Evolutionary conservation across 768 basidiomycete species (phyloP).

Genomic region (Royoungia palumana): DNA sequence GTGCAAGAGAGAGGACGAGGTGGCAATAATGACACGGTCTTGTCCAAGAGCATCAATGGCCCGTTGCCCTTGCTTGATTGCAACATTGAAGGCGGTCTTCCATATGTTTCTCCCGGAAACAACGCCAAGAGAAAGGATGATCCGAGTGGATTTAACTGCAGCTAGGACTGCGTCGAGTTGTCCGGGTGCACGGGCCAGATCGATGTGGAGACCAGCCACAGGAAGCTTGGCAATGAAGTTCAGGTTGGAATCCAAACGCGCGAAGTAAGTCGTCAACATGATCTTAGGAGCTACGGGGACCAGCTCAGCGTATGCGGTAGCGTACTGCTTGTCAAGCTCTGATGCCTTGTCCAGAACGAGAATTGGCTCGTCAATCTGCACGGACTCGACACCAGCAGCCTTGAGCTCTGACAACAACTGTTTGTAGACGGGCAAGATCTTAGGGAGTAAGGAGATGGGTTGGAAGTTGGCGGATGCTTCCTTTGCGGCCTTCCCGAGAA

Average conservation of each 20-base stretch:
- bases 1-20: conserved; percentile 97
- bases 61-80: conserved; percentile 79
- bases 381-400: conserved; percentile 88
- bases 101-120: conserved; percentile 99
- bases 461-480: conserved; percentile 81
- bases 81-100: conserved; percentile 90
- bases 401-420: conserved; percentile 89
- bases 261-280: conserved; percentile 93
- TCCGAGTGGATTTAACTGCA: conserved; percentile 78
- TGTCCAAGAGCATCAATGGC: conserved; percentile 79
- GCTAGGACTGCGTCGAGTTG: conserved; percentile 82
- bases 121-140: conserved; percentile 87
- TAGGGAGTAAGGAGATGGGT: conserved; percentile 85
- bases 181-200: conserved; percentile 87
- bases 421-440: conserved; percentile 88
- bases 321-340: conserved; percentile 74
- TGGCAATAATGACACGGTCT: conserved; percentile 88
- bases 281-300: conserved; percentile 84
- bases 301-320: conserved; percentile 77
- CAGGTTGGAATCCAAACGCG: conserved; percentile 91
- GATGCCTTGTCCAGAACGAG: conserved; percentile 88
- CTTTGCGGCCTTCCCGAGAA: conserved; percentile 87
- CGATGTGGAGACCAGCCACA: conserved; percentile 91
- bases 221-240: conserved; percentile 89
- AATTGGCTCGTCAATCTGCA: conserved; percentile 96